These are phyloP conservation scores for Penicillium sp. DNA, from an alignment of 2,329 filamentous ascomycete genomes.

Conservation along the genomic window DNA sequence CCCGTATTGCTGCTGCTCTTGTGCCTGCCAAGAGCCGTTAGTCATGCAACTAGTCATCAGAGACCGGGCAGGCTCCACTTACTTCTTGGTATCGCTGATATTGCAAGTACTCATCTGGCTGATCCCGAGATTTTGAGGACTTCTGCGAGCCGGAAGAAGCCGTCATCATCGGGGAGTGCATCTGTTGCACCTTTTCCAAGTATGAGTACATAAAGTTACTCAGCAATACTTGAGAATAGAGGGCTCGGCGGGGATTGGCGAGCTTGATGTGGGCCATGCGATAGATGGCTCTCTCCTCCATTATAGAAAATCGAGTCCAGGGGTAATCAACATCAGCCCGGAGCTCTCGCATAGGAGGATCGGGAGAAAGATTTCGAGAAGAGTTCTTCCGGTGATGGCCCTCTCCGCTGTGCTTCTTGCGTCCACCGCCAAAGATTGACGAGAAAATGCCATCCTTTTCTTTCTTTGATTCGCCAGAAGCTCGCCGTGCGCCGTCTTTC, in stretches of 20 bases:
- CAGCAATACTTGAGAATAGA: conserved; percentile 92
- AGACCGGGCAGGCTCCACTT: conserved; percentile 20
- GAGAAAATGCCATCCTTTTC: conserved; percentile 94
- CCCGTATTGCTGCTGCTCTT: conserved; percentile 39
- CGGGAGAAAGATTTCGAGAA: conserved; percentile 76
- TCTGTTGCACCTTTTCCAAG: conserved; percentile 95
- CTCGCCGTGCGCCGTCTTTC: conserved; percentile 75
- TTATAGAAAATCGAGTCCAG: conserved; percentile 91
- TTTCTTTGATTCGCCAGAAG: conserved; percentile 69
- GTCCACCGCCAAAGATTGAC: conserved; percentile 85
- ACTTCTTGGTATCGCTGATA: conserved; percentile 53
- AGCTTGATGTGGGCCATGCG: conserved; percentile 98
- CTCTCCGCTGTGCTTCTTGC: conserved; percentile 82
- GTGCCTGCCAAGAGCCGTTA: conserved; percentile 17
- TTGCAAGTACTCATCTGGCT: conserved; percentile 47
- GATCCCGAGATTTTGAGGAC: conserved; percentile 41
- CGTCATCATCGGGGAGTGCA: conserved; percentile 94
- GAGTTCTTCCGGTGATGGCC: conserved; percentile 71
- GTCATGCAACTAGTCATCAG: not conserved
- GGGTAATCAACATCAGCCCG: conserved; percentile 91
- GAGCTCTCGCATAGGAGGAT: conserved; percentile 71
- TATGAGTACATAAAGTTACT: conserved; percentile 99
- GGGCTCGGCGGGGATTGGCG: conserved; percentile 88
- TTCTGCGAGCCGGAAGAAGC: conserved; percentile 77
- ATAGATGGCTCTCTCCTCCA: conserved; percentile 96